These are phyloP conservation scores for Curvularia sp. DNA, from an alignment of 2,329 filamentous ascomycete species.

Conservation along the genomic window DNA sequence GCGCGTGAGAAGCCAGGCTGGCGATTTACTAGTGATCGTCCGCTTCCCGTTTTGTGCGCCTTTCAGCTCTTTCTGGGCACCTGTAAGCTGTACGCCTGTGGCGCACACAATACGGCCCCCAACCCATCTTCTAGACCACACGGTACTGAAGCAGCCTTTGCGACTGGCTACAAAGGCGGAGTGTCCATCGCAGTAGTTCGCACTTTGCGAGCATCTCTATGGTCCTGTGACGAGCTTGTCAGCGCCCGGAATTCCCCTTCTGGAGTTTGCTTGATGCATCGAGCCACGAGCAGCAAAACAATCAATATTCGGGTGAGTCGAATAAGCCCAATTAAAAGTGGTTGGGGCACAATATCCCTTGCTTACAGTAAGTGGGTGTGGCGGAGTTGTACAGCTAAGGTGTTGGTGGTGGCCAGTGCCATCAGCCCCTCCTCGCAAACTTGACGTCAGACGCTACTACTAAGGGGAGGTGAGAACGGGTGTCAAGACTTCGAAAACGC, in stretches of 20 bases:
- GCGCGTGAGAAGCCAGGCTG: slow-evolving; percentile 11
- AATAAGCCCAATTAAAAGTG: slow-evolving; percentile 2
- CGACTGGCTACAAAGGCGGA: slow-evolving; percentile 1
- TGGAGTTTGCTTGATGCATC: slow-evolving; percentile 4
- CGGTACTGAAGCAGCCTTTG: slow-evolving; percentile 6
- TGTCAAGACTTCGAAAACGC: neutral
- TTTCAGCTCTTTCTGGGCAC: slow-evolving; percentile 19
- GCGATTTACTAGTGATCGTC: slow-evolving; percentile 2
- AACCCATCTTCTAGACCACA: slow-evolving; percentile 8
- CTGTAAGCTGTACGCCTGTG: slow-evolving; percentile 22
- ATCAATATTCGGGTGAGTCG: neutral
- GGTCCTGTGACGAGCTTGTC: neutral
- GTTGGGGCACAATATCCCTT: slow-evolving; percentile 1
- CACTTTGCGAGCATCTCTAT: slow-evolving; percentile 10
- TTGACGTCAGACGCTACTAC: slow-evolving; percentile 6
- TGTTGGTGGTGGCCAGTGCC: slow-evolving; percentile 7
- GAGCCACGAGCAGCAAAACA: slow-evolving; percentile 1
- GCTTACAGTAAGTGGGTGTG: slow-evolving; percentile 8
- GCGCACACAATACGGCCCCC: slow-evolving; percentile 15
- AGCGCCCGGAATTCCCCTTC: neutral
- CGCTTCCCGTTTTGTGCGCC: slow-evolving; percentile 5
- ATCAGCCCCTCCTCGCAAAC: neutral
- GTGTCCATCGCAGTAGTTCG: slow-evolving; percentile 2
- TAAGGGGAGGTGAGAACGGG: neutral
- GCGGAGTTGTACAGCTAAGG: slow-evolving; percentile 9